Base-by-base conservation (phyloP, 805 yeast species). In the Debaryomyces castellii region DNA sequence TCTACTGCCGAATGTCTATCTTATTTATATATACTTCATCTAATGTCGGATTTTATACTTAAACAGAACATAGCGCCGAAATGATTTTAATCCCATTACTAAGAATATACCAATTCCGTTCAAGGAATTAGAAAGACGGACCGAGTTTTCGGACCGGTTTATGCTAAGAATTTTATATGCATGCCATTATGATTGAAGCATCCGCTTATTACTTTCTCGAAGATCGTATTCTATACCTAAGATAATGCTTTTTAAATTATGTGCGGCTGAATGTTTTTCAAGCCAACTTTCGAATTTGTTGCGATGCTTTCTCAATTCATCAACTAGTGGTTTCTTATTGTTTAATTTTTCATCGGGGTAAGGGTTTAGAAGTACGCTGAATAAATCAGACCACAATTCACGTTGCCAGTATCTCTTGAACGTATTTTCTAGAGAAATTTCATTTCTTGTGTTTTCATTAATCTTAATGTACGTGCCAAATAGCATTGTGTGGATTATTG, bases 381-480 rank as follows among this genome's bases (percentile, higher is more conserved):
- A 88, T 20, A 89, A 61, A 1, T 80, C 79, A 3, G 52, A 60
- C 97, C 97, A 90, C 5, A 87, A 46, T 1, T 80, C 82, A 27
- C 64, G 71, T 50, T 85, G 85, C 96, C 96, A 87, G 55, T 87
- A 87, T 38, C 94, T 64, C 57, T 84, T 87, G 18, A 87, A 69
- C 1, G 76, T 59, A 27, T 71, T 72, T 6, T 64, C 53, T 17
- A 85, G 53, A n/a, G 57, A 63, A 41, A 73, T 64, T 3, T 49
- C 50, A 0, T 64, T 67, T 16, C 39, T 47, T 4, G 46, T 55
- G 5, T 49, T 30, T 40, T 59, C 57, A 1, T 59, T 60, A 0
- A 79, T 71, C 40, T 77, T 78, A 23, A 89, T 83, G 45, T 76
- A 74, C 11, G 73, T 69, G 0, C 95, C 95, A 69, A 83, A 89